phyloP scores from a whole-genome alignment of 2,329 filamentous ascomycete species.

The Rhexocercosporidium sp. region DNA sequence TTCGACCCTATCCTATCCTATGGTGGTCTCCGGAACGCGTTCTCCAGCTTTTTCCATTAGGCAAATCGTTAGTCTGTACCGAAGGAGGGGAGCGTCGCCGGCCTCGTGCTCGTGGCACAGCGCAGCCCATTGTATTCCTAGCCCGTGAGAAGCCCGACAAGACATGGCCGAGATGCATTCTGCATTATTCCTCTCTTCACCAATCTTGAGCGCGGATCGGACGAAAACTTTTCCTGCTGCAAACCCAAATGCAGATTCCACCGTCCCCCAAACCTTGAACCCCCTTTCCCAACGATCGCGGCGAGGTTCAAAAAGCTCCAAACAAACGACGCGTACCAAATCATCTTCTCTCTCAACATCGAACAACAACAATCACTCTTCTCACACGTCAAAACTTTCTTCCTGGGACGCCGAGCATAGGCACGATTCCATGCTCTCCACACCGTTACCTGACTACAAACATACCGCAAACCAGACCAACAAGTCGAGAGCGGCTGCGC shows the following conservation, averaged over 20 bases:
- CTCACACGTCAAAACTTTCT: constrained; percentile 8
- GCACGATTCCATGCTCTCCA: constrained; percentile 40
- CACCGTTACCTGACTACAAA: constrained; percentile 40
- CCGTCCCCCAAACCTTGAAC: constrained; percentile 29
- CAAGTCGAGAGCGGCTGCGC: constrained; percentile 34
- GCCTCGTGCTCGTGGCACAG: constrained; percentile 13
- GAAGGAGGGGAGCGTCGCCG: not conserved
- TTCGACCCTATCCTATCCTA: constrained; percentile 1
- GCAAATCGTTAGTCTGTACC: constrained; percentile 15
- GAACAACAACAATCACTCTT: constrained; percentile 13
- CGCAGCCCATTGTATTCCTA: not conserved
- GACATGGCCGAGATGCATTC: constrained; percentile 35
- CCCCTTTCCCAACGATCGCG: constrained; percentile 25
- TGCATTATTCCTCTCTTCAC: constrained; percentile 35
- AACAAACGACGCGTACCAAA: constrained; percentile 21
- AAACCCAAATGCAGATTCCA: constrained; percentile 29
- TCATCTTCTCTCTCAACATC: constrained; percentile 13
- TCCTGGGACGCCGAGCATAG: constrained; percentile 16
- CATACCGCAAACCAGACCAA: constrained; percentile 39
- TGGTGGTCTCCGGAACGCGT: constrained; percentile 16
- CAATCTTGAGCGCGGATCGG: constrained; percentile 31
- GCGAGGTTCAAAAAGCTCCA: constrained; percentile 21
- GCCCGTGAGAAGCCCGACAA: not conserved
- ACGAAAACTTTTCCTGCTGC: constrained; percentile 31
- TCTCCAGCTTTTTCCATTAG: constrained; percentile 23